Evolutionary conservation across 306 rosid species (phyloP), one percentile per base, ranked within the genome.

Genomic region (Lathyrus sativus): DNA sequence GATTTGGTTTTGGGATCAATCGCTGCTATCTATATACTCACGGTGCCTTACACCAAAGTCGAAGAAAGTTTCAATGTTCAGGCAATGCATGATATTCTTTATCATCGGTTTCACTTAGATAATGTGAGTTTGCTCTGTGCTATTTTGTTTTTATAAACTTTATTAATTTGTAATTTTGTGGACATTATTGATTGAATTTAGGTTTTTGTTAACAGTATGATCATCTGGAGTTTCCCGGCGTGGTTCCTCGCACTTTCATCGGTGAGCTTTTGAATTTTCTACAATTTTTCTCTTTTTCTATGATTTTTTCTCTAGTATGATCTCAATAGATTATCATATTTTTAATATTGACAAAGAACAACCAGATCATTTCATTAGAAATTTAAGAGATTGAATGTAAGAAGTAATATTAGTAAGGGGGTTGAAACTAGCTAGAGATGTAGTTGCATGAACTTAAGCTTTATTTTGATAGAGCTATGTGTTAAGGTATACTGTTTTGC

Each of bases 61-160:
- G 98, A 92, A 75, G 96, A 92, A 73, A 89, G 98, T 79, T 92
- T 92, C 85, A 92, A 89, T 19, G 79, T 92, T 82, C 98, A 88
- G 91, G 98, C 96, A 75, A 88, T 86, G 91, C 96, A 92, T 17
- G 96, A 88, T 65, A 65, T 90, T 79, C 83, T 90, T n/a, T 83
- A 86, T 79, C 93, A 92, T 67, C 81, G 83, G 18, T 72, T 82
- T 62, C 83, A 70, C 62, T 67, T 90, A 14, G 85, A 90, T 15
- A 79, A 70, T 65, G 96, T 92, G 69, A 85, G 93, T 75, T 68
- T 51, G 10, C 13, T 62, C 12, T 11, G 0, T 11, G 28, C 10
- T 67, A 18, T 37, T 44, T 33, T 74, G 10, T 24, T 50, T 77
- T 41, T 53, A 11, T 22, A 5, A 43, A 42, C 8, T 85, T 41